Conservation (phyloP, 2,329 filamentous ascomycete species). For the Talaromyces albobiverticillius region DNA sequence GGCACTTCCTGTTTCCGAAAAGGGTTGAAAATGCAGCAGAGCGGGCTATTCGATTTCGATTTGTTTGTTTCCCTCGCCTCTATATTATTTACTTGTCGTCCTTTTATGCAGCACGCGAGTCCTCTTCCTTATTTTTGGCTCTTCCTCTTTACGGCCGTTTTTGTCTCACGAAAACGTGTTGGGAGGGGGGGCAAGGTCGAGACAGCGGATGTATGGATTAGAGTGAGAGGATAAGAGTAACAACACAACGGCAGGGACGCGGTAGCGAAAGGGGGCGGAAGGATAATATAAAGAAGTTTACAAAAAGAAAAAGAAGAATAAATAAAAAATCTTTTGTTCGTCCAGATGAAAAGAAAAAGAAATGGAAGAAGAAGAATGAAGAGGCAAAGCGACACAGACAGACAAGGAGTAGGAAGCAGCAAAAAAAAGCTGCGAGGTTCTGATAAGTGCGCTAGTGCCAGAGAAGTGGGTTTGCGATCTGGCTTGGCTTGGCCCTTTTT, state of each 20-base stretch:
- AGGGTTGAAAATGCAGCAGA: not conserved
- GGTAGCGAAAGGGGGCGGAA: conserved; percentile 16
- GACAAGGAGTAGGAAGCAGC: not conserved
- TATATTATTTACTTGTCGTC: too few species aligned
- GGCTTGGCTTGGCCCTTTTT: conserved; percentile 11
- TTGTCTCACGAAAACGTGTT: not conserved
- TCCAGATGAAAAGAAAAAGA: not conserved
- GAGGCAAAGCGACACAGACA: not conserved
- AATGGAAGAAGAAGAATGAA: conserved; percentile 4
- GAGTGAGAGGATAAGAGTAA: not conserved
- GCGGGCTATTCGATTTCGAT: not conserved
- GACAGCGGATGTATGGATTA: not conserved
- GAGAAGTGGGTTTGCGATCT: conserved; percentile 5
- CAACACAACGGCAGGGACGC: conserved; percentile 8
- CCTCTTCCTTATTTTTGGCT: not conserved
- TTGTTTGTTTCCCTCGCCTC: not conserved
- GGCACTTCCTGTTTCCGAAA: conserved; percentile 1
- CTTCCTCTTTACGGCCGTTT: not conserved
- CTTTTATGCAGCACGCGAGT: not conserved
- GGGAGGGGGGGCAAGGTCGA: not conserved
- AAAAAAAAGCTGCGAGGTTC: conserved; percentile 14
- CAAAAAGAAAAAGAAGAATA: conserved; percentile 15
- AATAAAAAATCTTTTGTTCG: conserved; percentile 1
- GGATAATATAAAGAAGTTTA: conserved; percentile 21
- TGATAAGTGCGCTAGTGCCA: conserved; percentile 9